phyloP scores from a whole-genome alignment of 306 rosid genomes.

The Acacia melanoxylon region DNA sequence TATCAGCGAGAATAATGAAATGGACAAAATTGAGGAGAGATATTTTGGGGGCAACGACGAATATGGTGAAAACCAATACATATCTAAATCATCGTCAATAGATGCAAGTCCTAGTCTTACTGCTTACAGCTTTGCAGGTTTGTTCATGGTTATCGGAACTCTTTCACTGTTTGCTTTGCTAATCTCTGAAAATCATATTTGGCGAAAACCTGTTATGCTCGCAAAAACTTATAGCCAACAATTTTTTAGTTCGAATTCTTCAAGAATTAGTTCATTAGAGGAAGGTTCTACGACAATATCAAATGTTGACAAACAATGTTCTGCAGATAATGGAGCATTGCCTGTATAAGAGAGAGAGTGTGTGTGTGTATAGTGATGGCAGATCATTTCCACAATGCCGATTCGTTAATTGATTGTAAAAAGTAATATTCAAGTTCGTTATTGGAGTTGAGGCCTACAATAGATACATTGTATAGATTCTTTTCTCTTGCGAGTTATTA shows the following conservation, averaged over 20 bases:
- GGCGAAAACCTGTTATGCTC: neutral
- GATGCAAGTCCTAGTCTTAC: slow-evolving; percentile 3
- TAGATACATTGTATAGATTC: neutral
- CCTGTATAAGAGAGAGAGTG: neutral
- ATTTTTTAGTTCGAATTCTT: neutral
- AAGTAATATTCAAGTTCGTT: neutral
- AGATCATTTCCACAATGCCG: neutral
- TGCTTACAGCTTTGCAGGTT: slow-evolving; percentile 19
- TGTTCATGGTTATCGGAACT: slow-evolving; percentile 23
- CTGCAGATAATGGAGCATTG: neutral
- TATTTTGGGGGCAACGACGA: slow-evolving; percentile 11
- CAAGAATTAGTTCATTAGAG: neutral
- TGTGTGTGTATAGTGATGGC: neutral
- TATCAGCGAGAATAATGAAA: neutral
- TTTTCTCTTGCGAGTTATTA: no score
- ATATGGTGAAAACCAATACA: neutral
- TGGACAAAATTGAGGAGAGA: neutral
- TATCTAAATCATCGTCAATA: neutral
- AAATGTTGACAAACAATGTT: neutral
- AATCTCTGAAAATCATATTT: slow-evolving; percentile 12
- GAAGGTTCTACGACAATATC: neutral
- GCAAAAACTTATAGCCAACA: neutral
- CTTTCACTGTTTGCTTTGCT: slow-evolving; percentile 11
- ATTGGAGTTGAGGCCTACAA: neutral
- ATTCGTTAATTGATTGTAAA: neutral